A percentile compares a stretch with the other conserved stretches of the same genome.
Conservation (phyloP, 768 basidiomycete species). For the Suillus americanus region DNA sequence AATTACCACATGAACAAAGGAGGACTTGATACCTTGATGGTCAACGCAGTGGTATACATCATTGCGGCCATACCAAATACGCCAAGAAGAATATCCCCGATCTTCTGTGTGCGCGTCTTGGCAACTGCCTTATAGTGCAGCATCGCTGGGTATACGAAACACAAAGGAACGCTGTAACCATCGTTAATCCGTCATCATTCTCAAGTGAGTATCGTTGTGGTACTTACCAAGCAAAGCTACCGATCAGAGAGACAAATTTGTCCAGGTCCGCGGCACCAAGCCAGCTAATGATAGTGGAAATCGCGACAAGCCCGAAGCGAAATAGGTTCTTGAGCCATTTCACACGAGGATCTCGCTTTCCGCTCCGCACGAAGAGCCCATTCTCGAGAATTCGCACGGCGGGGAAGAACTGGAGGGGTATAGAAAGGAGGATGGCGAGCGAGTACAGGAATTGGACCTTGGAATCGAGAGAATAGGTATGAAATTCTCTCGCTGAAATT, state of each 20-base stretch:
- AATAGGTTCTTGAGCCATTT: slow-evolving; percentile 98
- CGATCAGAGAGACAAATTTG: slow-evolving; percentile 93
- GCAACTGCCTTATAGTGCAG: slow-evolving; percentile 88
- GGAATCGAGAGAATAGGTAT: slow-evolving; percentile 1
- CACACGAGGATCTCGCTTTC: slow-evolving; percentile 75
- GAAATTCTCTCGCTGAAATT: slow-evolving; percentile 3
- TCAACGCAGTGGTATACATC: slow-evolving; percentile 79
- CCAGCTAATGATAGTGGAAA: slow-evolving; percentile 83
- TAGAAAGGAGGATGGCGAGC: slow-evolving; percentile 89
- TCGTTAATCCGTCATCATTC: slow-evolving; percentile 10
- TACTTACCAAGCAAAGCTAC: slow-evolving; percentile 89
- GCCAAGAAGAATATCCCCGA: slow-evolving; percentile 70
- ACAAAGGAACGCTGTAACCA: slow-evolving; percentile 75
- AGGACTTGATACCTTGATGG: slow-evolving; percentile 53
- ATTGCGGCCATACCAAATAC: slow-evolving; percentile 73
- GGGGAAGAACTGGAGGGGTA: slow-evolving; percentile 96
- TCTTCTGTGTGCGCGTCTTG: slow-evolving; percentile 62
- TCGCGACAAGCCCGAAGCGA: slow-evolving; percentile 68
- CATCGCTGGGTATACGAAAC: slow-evolving; percentile 93
- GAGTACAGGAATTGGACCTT: slow-evolving; percentile 86
- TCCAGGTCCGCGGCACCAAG: slow-evolving; percentile 86
- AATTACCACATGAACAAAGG: slow-evolving; percentile 1
- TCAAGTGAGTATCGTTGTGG: slow-evolving; percentile 2
- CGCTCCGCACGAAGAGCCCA: slow-evolving; percentile 84
- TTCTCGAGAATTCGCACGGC: slow-evolving; percentile 98